Conservation (phyloP, 2,329 filamentous ascomycete genomes). For the Sordariomycetes sp. region DNA sequence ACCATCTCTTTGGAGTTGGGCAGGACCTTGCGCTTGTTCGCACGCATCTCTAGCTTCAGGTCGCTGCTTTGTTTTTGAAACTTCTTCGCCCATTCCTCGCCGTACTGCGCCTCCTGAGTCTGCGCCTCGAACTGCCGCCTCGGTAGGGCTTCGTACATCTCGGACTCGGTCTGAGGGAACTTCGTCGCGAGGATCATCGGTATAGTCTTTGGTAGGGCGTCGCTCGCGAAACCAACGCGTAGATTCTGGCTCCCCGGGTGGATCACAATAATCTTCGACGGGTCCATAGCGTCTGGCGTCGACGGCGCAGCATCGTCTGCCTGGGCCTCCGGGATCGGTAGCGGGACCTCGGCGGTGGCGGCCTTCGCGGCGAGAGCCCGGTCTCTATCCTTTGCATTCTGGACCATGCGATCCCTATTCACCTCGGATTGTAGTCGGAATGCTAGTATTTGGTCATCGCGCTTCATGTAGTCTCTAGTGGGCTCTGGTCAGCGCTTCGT, state of each 20-base stretch:
- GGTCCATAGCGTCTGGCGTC: constrained; percentile 44
- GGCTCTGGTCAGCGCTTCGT: not conserved
- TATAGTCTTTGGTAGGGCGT: constrained; percentile 85
- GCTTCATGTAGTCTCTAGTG: constrained; percentile 85
- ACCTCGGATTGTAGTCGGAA: constrained; percentile 82
- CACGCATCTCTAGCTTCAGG: constrained; percentile 79
- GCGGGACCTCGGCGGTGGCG: constrained; percentile 50
- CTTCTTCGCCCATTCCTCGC: constrained; percentile 63
- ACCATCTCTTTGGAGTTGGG: constrained; percentile 97
- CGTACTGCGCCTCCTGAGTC: constrained; percentile 67
- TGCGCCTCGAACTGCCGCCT: constrained; percentile 51
- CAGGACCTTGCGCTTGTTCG: constrained; percentile 85
- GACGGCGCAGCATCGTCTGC: constrained; percentile 41
- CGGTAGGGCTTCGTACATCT: constrained; percentile 69
- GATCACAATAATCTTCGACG: constrained; percentile 87
- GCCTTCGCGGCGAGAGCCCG: constrained; percentile 70
- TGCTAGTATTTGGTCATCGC: constrained; percentile 90
- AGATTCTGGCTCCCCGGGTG: constrained; percentile 94
- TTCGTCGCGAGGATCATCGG: constrained; percentile 85
- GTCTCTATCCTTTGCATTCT: constrained; percentile 78
- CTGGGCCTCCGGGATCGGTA: constrained; percentile 46
- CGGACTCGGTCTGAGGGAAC: constrained; percentile 66
- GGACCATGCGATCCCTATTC: constrained; percentile 68
- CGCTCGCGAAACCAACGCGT: constrained; percentile 87
- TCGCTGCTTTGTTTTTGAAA: constrained; percentile 77